phyloP scores from a whole-genome alignment of 192 early-diverging fungal genomes.

The Spizellomyces sp. region DNA sequence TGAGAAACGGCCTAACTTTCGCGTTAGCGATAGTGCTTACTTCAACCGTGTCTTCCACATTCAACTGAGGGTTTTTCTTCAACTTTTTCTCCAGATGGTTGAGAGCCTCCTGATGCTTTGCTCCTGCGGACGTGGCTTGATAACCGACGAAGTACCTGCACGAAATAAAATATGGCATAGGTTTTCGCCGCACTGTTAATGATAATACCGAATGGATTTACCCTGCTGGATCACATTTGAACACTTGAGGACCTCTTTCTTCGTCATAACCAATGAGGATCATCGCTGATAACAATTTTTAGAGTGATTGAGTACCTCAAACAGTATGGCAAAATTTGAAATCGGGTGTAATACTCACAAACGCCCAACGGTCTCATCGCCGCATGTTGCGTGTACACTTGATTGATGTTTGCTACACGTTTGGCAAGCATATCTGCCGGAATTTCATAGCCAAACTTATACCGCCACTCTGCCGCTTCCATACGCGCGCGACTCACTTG shows the following conservation, averaged over 20 bases:
- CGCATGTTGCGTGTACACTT: constrained; percentile 99
- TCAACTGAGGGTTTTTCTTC: constrained; percentile 83
- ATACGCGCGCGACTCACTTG: constrained; percentile 90
- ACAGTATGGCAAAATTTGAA: constrained; percentile 1
- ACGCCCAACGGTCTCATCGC: constrained; percentile 97
- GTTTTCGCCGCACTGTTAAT: background rate
- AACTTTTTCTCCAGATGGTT: constrained; percentile 98
- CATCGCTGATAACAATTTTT: constrained; percentile 67
- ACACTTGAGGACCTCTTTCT: constrained; percentile 95
- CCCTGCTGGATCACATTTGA: constrained; percentile 97
- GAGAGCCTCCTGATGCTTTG: constrained; percentile 93
- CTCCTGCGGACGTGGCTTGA: constrained; percentile 92
- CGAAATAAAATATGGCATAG: background rate
- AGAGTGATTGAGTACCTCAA: background rate
- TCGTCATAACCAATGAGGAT: constrained; percentile 96
- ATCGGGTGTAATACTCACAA: constrained; percentile 60
- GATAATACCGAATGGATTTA: too few species aligned
- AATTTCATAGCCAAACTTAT: constrained; percentile 99
- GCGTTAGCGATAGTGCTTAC: constrained; percentile 42
- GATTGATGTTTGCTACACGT: constrained; percentile 96
- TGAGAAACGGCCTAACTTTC: background rate
- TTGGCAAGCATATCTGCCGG: constrained; percentile 96
- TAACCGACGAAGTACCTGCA: constrained; percentile 88
- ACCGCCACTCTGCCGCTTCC: constrained; percentile 97
- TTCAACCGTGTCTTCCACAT: constrained; percentile 89